Evolutionary conservation across 371 early-diverging fungal genomes (phyloP).

Genomic region (Mortierella sp.): DNA sequence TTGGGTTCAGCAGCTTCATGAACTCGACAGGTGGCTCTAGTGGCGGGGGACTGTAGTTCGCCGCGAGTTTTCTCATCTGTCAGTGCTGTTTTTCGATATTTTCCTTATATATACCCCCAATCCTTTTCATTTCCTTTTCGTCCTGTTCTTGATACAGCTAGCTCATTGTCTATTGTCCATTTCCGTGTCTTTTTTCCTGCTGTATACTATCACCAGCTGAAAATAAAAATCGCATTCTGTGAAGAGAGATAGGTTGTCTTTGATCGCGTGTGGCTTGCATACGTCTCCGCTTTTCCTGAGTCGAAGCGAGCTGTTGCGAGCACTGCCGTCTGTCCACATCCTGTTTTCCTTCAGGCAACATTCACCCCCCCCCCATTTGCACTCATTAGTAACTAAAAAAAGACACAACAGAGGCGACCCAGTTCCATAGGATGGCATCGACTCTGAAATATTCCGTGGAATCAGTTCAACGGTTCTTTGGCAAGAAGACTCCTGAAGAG

Average conservation of each 20-base stretch:
- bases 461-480: slow-evolving; percentile 69
- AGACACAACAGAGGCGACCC: not conserved
- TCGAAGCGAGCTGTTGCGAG: no score
- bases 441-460: slow-evolving; percentile 43
- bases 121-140: not conserved
- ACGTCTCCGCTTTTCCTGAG: not conserved
- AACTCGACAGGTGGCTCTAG: slow-evolving; percentile 28
- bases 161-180: no score
- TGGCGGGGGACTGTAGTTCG: not conserved
- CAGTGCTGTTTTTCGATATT: not conserved
- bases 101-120: slow-evolving; percentile 11
- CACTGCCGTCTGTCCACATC: no score
- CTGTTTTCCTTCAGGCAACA: not conserved
- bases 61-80: not conserved
- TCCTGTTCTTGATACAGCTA: no score
- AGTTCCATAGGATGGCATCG: slow-evolving; percentile 34
- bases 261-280: no score
- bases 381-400: not conserved
- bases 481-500: slow-evolving; percentile 73
- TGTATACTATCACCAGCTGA: no score
- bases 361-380: not conserved
- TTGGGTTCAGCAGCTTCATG: slow-evolving; percentile 24
- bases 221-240: not conserved
- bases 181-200: no score
- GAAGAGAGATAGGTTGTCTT: no score